A percentile compares a stretch with the other conserved stretches of the same genome.
These are phyloP conservation scores for Diaporthe longicolla DNA, from an alignment of 2,329 filamentous ascomycete genomes.

Conservation along the genomic window DNA sequence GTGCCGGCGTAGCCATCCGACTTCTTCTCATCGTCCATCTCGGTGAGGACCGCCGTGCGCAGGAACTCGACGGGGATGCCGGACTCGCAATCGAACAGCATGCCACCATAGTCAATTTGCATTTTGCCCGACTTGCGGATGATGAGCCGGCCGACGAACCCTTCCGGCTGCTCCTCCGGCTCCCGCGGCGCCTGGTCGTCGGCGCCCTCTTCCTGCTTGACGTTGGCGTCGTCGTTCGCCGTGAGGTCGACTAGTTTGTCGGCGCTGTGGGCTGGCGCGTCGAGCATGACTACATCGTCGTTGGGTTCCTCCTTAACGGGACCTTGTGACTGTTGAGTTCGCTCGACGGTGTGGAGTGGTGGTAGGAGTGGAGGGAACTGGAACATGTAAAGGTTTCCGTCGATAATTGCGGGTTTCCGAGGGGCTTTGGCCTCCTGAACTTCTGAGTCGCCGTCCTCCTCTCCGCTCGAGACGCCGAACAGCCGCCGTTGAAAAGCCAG, in stretches of 20 bases:
- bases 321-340: conserved; percentile 42
- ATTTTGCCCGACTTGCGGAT: conserved; percentile 74
- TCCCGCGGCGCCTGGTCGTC: conserved; percentile 49
- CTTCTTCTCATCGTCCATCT: conserved; percentile 68
- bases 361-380: conserved; percentile 75
- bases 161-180: conserved; percentile 59
- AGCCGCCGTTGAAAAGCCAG: conserved; percentile 52
- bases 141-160: conserved; percentile 72
- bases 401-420: conserved; percentile 50
- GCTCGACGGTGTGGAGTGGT: conserved; percentile 58
- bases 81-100: conserved; percentile 67
- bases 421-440: conserved; percentile 34
- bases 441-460: conserved; percentile 37
- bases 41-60: conserved; percentile 71
- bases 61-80: conserved; percentile 67
- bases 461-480: conserved; percentile 45
- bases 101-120: conserved; percentile 74
- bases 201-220: conserved; percentile 48
- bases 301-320: conserved; percentile 59
- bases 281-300: conserved; percentile 55
- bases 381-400: conserved; percentile 74
- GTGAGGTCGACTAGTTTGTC: conserved; percentile 60
- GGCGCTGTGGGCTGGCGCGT: conserved; percentile 49
- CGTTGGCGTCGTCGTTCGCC: conserved; percentile 46
- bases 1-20: conserved; percentile 60